Percentiles rank a stretch among this genome's conserved stretches.
Evolutionary conservation across 768 basidiomycete species (phyloP).

Genomic region (Mycena maculata): DNA sequence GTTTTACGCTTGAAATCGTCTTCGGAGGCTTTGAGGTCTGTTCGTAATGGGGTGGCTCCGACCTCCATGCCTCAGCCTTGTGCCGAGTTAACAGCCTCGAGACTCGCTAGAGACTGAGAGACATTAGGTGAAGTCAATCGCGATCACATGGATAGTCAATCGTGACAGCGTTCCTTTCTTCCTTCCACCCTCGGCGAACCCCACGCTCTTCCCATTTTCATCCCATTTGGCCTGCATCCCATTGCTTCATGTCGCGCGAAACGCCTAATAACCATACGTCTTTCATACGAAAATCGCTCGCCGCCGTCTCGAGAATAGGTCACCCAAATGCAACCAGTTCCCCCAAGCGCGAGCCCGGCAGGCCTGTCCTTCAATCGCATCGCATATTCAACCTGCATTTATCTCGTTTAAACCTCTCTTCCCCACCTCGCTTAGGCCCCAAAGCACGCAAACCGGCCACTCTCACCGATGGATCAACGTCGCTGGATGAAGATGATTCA

Average conservation of each 20-base stretch:
- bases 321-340: neutral
- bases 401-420: neutral
- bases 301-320: conserved; percentile 15
- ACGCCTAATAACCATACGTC: conserved; percentile 6
- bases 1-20: neutral
- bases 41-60: neutral
- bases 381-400: conserved; percentile 21
- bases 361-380: conserved; percentile 11
- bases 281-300: conserved; percentile 22
- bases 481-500: conserved; percentile 24
- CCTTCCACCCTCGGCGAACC: neutral
- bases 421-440: conserved; percentile 15
- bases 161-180: neutral
- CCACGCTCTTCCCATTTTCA: neutral
- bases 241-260: conserved; percentile 28
- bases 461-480: conserved; percentile 14
- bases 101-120: too few relatives aligned
- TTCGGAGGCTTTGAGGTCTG: neutral
- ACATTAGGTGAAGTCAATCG: neutral
- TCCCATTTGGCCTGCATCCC: conserved; percentile 17
- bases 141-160: conserved; percentile 6
- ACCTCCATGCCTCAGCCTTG: conserved; percentile 5
- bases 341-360: neutral
- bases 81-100: neutral
- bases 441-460: conserved; percentile 12